phyloP scores from a whole-genome alignment of 495 filamentous ascomycete species.

The Aspergillus kassunensis region DNA sequence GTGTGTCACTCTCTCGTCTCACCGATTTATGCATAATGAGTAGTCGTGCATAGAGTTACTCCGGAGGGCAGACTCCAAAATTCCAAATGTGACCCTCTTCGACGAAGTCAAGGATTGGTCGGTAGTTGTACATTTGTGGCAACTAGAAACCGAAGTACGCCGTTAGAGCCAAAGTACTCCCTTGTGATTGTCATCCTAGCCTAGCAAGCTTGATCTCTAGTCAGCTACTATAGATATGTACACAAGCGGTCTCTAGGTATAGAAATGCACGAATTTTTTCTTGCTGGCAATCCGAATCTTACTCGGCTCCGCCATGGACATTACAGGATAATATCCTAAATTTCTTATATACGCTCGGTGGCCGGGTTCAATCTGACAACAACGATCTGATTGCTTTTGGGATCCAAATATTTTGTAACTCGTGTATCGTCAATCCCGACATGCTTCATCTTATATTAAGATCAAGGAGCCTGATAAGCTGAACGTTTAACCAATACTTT shows the following conservation, averaged over 20 bases:
- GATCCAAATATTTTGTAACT: background rate
- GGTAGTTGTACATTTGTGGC: background rate
- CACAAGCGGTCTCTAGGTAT: too few relatives aligned
- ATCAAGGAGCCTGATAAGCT: background rate
- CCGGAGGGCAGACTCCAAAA: too few relatives aligned
- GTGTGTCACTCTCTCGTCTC: background rate
- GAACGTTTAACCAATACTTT: background rate
- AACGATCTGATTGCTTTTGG: background rate
- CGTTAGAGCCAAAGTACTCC: background rate
- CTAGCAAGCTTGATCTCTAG: too few relatives aligned
- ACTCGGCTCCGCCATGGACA: background rate
- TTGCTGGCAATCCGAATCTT: background rate
- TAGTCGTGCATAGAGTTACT: background rate
- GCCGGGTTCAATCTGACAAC: background rate
- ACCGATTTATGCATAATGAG: constrained; percentile 10
- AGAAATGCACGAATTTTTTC: too few relatives aligned
- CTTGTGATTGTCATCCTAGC: too few relatives aligned
- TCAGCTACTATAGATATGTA: too few relatives aligned
- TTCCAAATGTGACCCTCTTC: background rate
- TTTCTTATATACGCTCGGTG: background rate
- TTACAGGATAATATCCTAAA: background rate
- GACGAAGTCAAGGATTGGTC: background rate
- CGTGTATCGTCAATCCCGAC: too few relatives aligned
- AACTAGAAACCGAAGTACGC: background rate
- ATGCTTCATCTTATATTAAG: background rate